Evolutionary conservation across 768 basidiomycete genomes (phyloP), one percentile per base, ranked within the genome.

Genomic region (Xanthoconium stramineum): DNA sequence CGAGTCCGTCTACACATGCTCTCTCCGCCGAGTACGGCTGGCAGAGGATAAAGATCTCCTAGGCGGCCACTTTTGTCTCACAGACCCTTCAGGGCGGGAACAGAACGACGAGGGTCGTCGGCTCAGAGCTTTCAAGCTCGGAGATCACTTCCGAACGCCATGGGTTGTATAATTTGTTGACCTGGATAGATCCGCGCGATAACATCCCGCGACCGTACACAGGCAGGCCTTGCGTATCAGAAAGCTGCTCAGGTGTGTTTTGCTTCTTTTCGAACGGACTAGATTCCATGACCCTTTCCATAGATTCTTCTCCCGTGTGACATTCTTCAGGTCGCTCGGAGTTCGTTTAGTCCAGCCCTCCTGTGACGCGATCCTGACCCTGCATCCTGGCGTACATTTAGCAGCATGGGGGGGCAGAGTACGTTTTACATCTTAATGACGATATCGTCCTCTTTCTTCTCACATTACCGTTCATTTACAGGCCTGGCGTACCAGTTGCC

Each of bases 151-250:
- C 65, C 46, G 64, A 62, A 35, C 62, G 61, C 32, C 63, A 66
- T 43, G 65, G 48, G 29, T 58, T 69, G 40, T 65, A 71, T 56
- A 50, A 57, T 50, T 53, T 61, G 36, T 61, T 73, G 52, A 60
- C 55, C 42, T 72, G 68, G 58, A 52, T 47, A 54, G 56, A 67
- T 62, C 65, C 59, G 65, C 47, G 59, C 59, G 55, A 63, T 55
- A 47, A 52, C 45, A 47, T 62, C 52, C 69, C 66, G 55, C 60
- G 64, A 53, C 60, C 20, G 59, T 69, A 50, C 65, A 67, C 38
- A 69, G n/a, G n/a, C 68, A 50, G 72, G 75, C 68, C 63, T 67
- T 64, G 71, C 66, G 55, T 71, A 76, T 67, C 69, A 69, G 53
- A 66, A 67, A 55, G 64, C 62, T 33, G 64, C 67, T 49, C 69